Evolutionary conservation across 345 rosid genomes (phyloP), one percentile per base, ranked within the genome.

Genomic region (Kandelia obovata): DNA sequence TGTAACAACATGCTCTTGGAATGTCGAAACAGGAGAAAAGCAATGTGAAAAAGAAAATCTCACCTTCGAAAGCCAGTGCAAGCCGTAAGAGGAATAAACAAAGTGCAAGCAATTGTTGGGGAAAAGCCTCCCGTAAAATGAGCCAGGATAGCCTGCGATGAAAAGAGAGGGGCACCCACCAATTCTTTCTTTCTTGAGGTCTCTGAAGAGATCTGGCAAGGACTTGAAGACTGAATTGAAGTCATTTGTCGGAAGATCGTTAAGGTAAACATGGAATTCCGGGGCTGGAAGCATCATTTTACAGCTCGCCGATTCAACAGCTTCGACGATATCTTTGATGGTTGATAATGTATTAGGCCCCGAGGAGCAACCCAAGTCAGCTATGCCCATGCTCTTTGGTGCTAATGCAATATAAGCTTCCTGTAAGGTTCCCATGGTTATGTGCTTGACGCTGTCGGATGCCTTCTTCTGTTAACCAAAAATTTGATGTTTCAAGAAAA

Each of bases 31-130:
- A 39, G 32, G 25, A 10, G 6, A 39, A 58, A 34, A 52, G 31
- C 17, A 55, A 55, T n/a, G 47, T 13, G 13, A n/a, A 10, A 37
- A 47, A 17, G 25, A 31, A n/a, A 46, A 32, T 15, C 26, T 32
- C 16, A 92, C 98, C 94, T 82, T 87, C 30, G 98, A 94, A 16
- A 94, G 86, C 98, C 98, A 94, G 88, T 94, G 97, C 73, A 91
- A 76, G 63, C 96, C 88, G 77, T 82, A 75, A 63, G 92, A 88
- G 7, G 97, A 84, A 49, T 88, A 75, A 55, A 88, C 79, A 64
- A 94, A 89, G 83, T 94, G 96, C 71, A 94, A 62, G 67, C 75
- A 79, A 17, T 81, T 80, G 74, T 70, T 66, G 21, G 97, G 96
- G 73, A 94, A 89, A 59, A 91, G 76, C 60, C 97, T 85, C 67